Evolutionary conservation across 2,329 filamentous ascomycete genomes (phyloP), one percentile per base, ranked within the genome.

Genomic region (Dryadomyces sulphureus): DNA sequence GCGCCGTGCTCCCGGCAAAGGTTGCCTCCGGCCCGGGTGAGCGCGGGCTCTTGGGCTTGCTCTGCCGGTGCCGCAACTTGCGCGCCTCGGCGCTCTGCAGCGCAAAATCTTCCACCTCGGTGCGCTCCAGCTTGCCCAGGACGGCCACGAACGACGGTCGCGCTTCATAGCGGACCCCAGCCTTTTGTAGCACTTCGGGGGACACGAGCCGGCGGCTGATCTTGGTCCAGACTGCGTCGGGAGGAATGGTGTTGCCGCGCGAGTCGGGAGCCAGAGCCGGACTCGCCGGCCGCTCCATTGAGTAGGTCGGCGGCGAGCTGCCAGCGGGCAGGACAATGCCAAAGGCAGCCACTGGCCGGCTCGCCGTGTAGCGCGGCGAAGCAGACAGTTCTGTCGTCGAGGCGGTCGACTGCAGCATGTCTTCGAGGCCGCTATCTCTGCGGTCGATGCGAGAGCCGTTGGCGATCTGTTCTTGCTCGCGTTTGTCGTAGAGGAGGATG

Each of bases 71-170:
- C n/a, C 50, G 41, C 53, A 16, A 54, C 50, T 38, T 54, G 16
- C 74, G 65, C 6, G 68, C 66, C 24, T 71, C 66, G 8, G 62
- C 62, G 35, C 66, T 76, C 44, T 65, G 61, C 4, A 64, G 64
- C 2, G 75, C 74, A 46, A 67, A 72, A 7, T 70, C 63, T 19
- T 62, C 61, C 35, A 81, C 69, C 38, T 79, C 58, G 12, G 72
- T 67, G 1, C 65, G 65, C 2, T 63, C 63, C 3, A 80, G 62
- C 14, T 69, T 62, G 5, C 77, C 77, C 0, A 81, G 65, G 4
- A 81, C 60, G 12, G 76, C 77, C 3, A 80, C 74, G 48, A 75
- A 80, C 1, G 72, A 67, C 0, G 74, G 75, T 1, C 73, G 66
- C 9, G 75, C 76, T 56, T 79, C 75, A 53, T 77, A 79, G 9